A percentile compares a stretch with the other conserved stretches of the same genome.
Conservation (phyloP, 1,284 basidiomycete species). For the Microbotryum silenes-acaulis region DNA sequence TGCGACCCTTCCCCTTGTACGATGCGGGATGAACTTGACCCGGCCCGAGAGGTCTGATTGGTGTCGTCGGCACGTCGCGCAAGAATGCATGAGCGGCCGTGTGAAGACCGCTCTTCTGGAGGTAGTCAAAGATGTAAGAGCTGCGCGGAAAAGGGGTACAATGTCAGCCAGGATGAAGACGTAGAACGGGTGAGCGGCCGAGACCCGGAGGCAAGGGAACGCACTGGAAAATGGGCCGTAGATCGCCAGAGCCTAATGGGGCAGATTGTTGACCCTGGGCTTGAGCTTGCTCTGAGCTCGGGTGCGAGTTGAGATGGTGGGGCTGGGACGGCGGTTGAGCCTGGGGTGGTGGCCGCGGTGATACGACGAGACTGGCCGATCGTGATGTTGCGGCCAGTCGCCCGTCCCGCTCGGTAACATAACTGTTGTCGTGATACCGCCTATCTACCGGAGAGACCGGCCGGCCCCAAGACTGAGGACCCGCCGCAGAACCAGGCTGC, state of each 20-base stretch:
- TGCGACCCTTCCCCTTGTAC: constrained; percentile 3
- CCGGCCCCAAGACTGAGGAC: not conserved
- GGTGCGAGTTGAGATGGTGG: not conserved
- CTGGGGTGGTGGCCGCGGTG: not conserved
- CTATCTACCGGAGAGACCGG: not conserved
- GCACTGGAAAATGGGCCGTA: constrained; percentile 12
- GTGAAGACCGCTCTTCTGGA: constrained; percentile 22
- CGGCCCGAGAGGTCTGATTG: constrained; percentile 4
- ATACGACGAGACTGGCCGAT: not conserved
- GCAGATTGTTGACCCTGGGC: constrained; percentile 1
- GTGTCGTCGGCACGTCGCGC: constrained; percentile 18
- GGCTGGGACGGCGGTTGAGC: not conserved
- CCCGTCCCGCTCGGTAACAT: not conserved
- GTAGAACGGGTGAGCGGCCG: not conserved
- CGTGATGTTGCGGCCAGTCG: not conserved
- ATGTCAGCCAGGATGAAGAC: no score
- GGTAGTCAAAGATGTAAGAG: constrained; percentile 34
- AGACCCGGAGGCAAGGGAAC: not conserved
- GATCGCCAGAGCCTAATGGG: not conserved
- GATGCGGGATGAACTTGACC: constrained; percentile 5
- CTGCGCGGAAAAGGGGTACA: not conserved
- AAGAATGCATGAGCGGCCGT: constrained; percentile 30
- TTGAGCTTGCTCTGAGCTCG: constrained; percentile 3
- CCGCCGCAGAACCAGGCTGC: not conserved
- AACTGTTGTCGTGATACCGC: not conserved